Evolutionary conservation across 176 grass and related monocot genomes (phyloP).

Genomic region (Oryza glumipatula): DNA sequence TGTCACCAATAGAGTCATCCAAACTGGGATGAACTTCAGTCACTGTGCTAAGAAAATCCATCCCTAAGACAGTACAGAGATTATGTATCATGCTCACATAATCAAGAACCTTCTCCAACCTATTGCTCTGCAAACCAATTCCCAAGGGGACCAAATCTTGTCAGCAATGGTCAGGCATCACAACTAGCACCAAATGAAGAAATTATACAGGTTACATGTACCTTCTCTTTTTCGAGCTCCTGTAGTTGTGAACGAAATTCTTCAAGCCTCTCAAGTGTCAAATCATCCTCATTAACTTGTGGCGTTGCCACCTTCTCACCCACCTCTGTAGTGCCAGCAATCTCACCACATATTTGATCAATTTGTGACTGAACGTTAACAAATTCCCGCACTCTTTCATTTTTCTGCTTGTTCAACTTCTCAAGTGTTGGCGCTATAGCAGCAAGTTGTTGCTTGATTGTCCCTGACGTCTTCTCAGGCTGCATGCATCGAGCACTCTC

Average conservation of each 20-base stretch:
- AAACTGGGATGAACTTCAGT: slow-evolving; percentile 94
- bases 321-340: slow-evolving; percentile 75
- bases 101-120: slow-evolving; percentile 89
- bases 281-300: slow-evolving; percentile 79
- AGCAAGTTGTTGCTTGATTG: slow-evolving; percentile 94
- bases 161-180: slow-evolving; percentile 3
- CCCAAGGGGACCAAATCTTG: not conserved
- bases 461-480: slow-evolving; percentile 91
- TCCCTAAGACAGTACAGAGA: slow-evolving; percentile 89
- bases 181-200: not conserved
- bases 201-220: slow-evolving; percentile 13
- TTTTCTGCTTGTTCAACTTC: slow-evolving; percentile 82
- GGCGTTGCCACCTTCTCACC: slow-evolving; percentile 71
- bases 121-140: slow-evolving; percentile 71
- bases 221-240: slow-evolving; percentile 99
- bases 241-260: slow-evolving; percentile 86
- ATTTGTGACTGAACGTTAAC: slow-evolving; percentile 80
- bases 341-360: slow-evolving; percentile 89
- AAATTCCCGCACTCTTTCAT: slow-evolving; percentile 83
- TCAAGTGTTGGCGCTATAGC: slow-evolving; percentile 86
- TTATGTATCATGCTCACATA: slow-evolving; percentile 90
- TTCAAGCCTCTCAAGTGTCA: slow-evolving; percentile 84
- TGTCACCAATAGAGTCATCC: slow-evolving; percentile 68
- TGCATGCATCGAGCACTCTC: slow-evolving; percentile 38
- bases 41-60: slow-evolving; percentile 88